phyloP scores from a whole-genome alignment of 176 grass and related monocot genomes.

The Musa schizocarpa region DNA sequence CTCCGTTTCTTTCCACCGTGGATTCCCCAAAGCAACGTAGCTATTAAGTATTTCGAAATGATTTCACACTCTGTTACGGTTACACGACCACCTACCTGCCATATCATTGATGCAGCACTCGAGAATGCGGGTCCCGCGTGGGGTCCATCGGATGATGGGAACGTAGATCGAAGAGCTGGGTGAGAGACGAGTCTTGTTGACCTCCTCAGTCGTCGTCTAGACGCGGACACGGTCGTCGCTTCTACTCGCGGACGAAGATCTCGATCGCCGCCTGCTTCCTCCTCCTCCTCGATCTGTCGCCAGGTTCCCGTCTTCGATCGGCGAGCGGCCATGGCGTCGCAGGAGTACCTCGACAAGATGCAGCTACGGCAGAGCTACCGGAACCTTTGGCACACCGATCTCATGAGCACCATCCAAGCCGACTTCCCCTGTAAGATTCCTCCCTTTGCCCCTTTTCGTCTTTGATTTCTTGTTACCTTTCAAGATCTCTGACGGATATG shows the following conservation, averaged over 20 bases:
- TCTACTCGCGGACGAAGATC: not conserved
- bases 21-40: too few relatives aligned
- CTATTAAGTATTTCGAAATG: too few relatives aligned
- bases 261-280: not conserved
- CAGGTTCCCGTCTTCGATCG: not conserved
- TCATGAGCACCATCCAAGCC: constrained; percentile 54
- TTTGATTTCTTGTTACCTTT: not conserved
- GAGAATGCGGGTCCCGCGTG: too few relatives aligned
- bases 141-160: too few relatives aligned
- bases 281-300: not conserved
- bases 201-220: too few relatives aligned
- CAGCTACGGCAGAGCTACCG: constrained; percentile 84
- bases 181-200: too few relatives aligned
- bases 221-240: too few relatives aligned
- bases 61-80: too few relatives aligned
- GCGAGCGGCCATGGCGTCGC: constrained; percentile 36
- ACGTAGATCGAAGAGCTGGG: too few relatives aligned
- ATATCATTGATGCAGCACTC: too few relatives aligned
- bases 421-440: constrained; percentile 58
- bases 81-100: too few relatives aligned
- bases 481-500: not conserved
- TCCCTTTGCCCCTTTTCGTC: not conserved
- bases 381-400: constrained; percentile 90
- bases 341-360: constrained; percentile 76
- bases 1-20: too few relatives aligned